Evolutionary conservation across 225 moss, liverwort and hornwort species (phyloP).

Genomic region (Physcomitrium patens): DNA sequence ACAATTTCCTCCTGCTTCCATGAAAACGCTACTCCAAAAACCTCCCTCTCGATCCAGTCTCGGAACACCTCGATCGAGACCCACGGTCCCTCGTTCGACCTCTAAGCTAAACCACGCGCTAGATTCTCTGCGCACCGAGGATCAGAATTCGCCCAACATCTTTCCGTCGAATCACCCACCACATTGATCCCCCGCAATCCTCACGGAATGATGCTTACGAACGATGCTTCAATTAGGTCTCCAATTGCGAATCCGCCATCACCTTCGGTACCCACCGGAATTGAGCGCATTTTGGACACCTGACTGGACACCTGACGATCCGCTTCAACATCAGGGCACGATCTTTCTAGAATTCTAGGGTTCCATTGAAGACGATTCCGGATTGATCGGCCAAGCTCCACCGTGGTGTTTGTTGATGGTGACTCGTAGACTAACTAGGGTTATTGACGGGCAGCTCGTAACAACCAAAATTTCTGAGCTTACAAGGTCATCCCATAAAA

Average conservation of each 20-base stretch:
- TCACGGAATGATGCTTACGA: not conserved
- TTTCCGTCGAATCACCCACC: not conserved
- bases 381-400: not conserved
- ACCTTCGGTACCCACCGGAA: not conserved
- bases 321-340: not conserved
- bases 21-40: not conserved
- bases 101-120: too few species aligned
- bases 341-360: not conserved
- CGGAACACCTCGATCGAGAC: not conserved
- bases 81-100: not conserved
- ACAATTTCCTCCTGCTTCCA: constrained; percentile 20
- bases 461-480: not conserved
- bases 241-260: not conserved
- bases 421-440: not conserved
- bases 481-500: too few species aligned
- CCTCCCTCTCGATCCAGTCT: not conserved
- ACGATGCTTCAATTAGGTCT: not conserved
- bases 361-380: not conserved
- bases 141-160: not conserved
- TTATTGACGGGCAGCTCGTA: not conserved
- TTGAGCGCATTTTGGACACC: too few species aligned
- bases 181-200: not conserved
- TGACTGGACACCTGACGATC: too few species aligned
- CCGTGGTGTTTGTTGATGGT: not conserved
- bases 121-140: not conserved